Percentiles rank a stretch among this genome's conserved stretches.
Conservation (phyloP, 2,329 filamentous ascomycete genomes). For the Epichloe uncinata region DNA sequence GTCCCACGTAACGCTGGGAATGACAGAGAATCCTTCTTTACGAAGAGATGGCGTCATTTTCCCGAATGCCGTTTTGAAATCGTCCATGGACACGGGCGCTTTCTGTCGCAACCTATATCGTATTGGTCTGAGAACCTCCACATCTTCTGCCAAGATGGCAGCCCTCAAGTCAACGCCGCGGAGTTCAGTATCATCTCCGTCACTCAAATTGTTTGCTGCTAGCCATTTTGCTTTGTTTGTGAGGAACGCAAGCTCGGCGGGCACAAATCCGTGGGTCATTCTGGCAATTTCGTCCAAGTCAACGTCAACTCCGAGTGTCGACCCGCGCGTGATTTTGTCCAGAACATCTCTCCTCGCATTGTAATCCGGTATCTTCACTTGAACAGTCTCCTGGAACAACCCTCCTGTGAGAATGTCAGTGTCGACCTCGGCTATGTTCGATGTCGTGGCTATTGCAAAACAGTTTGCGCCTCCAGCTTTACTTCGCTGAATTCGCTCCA, state of each 20-base stretch:
- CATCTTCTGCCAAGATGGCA: background rate
- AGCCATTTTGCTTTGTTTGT: constrained; percentile 30
- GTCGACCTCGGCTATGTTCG: constrained; percentile 75
- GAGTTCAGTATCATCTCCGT: constrained; percentile 14
- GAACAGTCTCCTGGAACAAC: constrained; percentile 71
- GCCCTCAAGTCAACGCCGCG: constrained; percentile 2
- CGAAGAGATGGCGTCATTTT: constrained; percentile 50
- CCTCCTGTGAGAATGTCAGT: constrained; percentile 61
- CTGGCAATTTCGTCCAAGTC: constrained; percentile 65
- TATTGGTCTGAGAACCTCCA: background rate
- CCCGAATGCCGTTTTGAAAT: constrained; percentile 65
- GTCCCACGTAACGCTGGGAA: constrained; percentile 85
- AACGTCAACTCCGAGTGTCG: constrained; percentile 53
- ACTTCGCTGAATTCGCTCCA: constrained; percentile 58
- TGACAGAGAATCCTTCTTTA: constrained; percentile 87
- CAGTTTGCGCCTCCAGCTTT: constrained; percentile 65
- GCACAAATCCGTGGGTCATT: constrained; percentile 83
- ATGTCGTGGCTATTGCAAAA: constrained; percentile 83
- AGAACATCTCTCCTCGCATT: constrained; percentile 66
- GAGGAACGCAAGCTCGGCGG: constrained; percentile 68
- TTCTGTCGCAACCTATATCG: background rate
- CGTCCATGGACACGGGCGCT: constrained; percentile 17
- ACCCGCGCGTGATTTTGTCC: constrained; percentile 53
- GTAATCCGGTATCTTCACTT: constrained; percentile 77
- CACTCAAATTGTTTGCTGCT: constrained; percentile 19